Percentiles rank a stretch among this genome's conserved stretches.
phyloP scores from a whole-genome alignment of 352 stramenopile genomes.

The Pythium vanterpoolii region DNA sequence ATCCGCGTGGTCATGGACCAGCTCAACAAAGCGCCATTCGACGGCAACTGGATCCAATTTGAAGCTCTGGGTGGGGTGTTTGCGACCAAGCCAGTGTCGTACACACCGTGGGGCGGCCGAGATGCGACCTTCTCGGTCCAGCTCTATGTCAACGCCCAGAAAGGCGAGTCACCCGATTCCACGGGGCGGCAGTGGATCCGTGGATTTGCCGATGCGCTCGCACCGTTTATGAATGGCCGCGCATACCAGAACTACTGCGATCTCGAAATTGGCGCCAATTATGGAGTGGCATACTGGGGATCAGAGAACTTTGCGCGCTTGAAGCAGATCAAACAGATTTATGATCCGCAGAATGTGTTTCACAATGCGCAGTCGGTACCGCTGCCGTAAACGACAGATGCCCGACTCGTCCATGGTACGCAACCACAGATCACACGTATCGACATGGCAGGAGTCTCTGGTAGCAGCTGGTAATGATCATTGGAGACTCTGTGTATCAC shows the following conservation, averaged over 20 bases:
- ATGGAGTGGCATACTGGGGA: constrained; percentile 44
- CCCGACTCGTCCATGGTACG: neutral
- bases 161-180: constrained; percentile 35
- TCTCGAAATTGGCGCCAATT: constrained; percentile 41
- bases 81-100: constrained; percentile 34
- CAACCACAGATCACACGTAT: neutral
- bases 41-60: constrained; percentile 54
- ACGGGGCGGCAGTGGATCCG: constrained; percentile 41
- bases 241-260: constrained; percentile 68
- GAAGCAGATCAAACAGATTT: constrained; percentile 42
- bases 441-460: too few relatives aligned
- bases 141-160: constrained; percentile 36
- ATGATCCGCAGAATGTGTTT: constrained; percentile 52
- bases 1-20: constrained; percentile 37
- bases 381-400: constrained; percentile 18
- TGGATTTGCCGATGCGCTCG: constrained; percentile 30
- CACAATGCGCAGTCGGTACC: constrained; percentile 54
- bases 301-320: constrained; percentile 45
- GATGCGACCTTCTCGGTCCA: constrained; percentile 49
- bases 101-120: constrained; percentile 44
- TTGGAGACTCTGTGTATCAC: too few relatives aligned
- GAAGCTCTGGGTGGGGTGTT: constrained; percentile 52
- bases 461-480: neutral
- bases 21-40: constrained; percentile 30
- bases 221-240: constrained; percentile 39